Evolutionary conservation across 495 filamentous ascomycete species (phyloP).

Genomic region (Tuber borchii): DNA sequence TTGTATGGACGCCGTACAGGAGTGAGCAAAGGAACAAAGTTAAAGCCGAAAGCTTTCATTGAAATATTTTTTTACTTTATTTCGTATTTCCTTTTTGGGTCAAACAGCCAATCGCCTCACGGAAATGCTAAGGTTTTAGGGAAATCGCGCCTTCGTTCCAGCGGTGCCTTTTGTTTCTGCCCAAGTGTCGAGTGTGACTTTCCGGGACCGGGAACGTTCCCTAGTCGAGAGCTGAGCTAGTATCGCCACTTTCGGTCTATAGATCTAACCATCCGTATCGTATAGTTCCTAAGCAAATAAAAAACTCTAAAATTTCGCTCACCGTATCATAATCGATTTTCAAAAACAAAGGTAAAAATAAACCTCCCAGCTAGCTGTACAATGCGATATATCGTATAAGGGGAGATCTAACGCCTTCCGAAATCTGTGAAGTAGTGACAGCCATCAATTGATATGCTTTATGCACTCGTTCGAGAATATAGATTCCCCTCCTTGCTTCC

Average conservation of each 20-base stretch:
- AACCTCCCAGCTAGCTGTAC: background rate
- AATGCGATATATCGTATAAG: constrained; percentile 33
- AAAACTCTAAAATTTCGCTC: constrained; percentile 15
- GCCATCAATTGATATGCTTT: background rate
- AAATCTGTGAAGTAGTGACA: background rate
- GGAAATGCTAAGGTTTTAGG: constrained; percentile 24
- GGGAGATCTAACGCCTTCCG: background rate
- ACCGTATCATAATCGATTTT: background rate
- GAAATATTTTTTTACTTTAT: background rate
- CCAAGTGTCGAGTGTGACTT: constrained; percentile 8
- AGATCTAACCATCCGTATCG: background rate
- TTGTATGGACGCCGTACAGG: background rate
- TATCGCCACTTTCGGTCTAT: constrained; percentile 12
- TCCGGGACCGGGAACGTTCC: constrained; percentile 28
- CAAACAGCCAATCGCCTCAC: constrained; percentile 23
- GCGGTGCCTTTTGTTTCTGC: constrained; percentile 6
- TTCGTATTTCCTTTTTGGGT: background rate
- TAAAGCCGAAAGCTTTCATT: background rate
- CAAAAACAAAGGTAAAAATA: background rate
- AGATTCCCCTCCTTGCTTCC: background rate
- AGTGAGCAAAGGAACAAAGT: background rate
- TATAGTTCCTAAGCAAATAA: constrained; percentile 17
- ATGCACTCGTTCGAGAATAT: background rate
- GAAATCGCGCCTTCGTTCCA: constrained; percentile 24
- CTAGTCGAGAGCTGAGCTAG: constrained; percentile 20